Evolutionary conservation across 2,329 filamentous ascomycete genomes (phyloP), one percentile per base, ranked within the genome.

Genomic region (Diaporthe citriasiana): DNA sequence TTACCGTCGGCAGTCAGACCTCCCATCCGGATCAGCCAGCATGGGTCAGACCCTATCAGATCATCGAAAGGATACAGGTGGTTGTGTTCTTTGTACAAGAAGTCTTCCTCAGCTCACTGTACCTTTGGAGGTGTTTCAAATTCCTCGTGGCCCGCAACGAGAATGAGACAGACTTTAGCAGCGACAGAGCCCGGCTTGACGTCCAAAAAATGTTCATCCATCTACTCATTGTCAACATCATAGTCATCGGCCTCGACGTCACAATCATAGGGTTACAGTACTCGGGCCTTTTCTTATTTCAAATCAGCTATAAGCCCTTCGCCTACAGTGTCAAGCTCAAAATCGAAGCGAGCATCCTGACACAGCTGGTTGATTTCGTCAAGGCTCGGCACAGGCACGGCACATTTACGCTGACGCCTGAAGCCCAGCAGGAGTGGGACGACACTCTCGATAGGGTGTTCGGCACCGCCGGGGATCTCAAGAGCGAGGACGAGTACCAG

Each of bases 261-360:
- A 79, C 83, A 6, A 57, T 86, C 35, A 71, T 88, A n/a, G 80
- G 80, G n/a, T 71, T 85, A 25, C 79, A 83, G 47, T 84, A 84
- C 77, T 83, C 82, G 42, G 79, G 82, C 69, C 80, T 85, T n/a
- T 84, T 83, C 51, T 79, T 81, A 4, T 76, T 85, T 27, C 84
- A 86, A 75, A 83, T 82, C 22, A 82, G 81, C 7, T 78, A 83
- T 40, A 85, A 85, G 77, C 81, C 82, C 17, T 83, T 84, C 35
- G 82, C 85, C 8, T 87, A 86, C 78, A 82, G 81, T 56, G 79
- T 86, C 76, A 87, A 87, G 76, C 82, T 89, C 50, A 88, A 89
- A 74, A 83, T 89, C 22, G 89, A 91, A 79, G 86, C 87, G 74
- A 86, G 87, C n/a, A 86, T 91, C 53, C 82, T 91, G 10, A 83